Conservation (phyloP, 495 filamentous ascomycete species). For the Recurvomyces mirabilis region DNA sequence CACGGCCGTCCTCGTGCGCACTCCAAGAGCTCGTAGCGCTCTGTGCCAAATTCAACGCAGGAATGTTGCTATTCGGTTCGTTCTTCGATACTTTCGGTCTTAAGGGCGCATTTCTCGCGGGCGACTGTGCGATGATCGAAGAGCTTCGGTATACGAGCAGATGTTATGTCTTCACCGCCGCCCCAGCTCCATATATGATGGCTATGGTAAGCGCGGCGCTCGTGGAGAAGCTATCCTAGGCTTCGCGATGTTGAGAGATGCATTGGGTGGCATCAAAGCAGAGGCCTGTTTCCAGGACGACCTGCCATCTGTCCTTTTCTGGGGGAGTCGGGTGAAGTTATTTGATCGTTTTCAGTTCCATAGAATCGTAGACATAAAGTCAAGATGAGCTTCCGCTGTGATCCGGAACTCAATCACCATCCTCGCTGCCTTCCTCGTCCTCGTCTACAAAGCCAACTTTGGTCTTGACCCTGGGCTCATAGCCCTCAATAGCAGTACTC, state of each 20-base stretch:
- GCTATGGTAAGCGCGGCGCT: not conserved
- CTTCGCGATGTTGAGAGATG: too few relatives aligned
- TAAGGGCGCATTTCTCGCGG: not conserved
- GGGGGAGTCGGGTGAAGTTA: too few relatives aligned
- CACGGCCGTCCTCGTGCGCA: constrained; percentile 1
- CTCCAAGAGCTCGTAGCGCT: too few relatives aligned
- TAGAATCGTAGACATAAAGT: too few relatives aligned
- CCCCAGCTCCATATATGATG: constrained; percentile 3
- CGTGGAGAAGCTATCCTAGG: too few relatives aligned
- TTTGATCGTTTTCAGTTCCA: too few relatives aligned
- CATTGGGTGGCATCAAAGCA: too few relatives aligned
- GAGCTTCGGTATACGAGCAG: constrained; percentile 1
- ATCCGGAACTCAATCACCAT: too few relatives aligned
- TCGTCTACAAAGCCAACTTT: not conserved
- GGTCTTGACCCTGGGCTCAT: constrained; percentile 2
- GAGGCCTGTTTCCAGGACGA: too few relatives aligned
- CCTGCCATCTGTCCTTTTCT: too few relatives aligned
- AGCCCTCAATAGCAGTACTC: constrained; percentile 14
- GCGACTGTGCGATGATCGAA: constrained; percentile 1
- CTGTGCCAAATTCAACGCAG: not conserved
- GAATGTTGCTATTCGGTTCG: not conserved
- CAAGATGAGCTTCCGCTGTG: too few relatives aligned
- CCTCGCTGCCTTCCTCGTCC: constrained; percentile 4
- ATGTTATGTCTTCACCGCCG: constrained; percentile 1
- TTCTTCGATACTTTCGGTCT: constrained; percentile 1